Percentiles rank a stretch among this genome's conserved stretches.
These are phyloP conservation scores for Physcomitrellopsis africana DNA, from an alignment of 225 moss, liverwort and hornwort species.

Conservation along the genomic window DNA sequence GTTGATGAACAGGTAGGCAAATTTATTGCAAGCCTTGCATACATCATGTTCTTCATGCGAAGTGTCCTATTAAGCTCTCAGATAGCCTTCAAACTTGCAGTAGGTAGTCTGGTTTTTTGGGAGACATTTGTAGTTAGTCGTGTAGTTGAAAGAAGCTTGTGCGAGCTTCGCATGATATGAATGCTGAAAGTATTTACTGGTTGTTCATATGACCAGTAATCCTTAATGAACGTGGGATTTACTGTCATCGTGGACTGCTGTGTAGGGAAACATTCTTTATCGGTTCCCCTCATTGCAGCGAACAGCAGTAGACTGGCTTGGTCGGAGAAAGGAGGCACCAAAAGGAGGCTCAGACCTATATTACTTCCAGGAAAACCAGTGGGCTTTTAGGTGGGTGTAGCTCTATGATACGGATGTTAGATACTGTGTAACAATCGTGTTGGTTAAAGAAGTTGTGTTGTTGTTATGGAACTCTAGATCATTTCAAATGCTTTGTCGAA, in stretches of 20 bases:
- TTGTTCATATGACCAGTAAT: not conserved
- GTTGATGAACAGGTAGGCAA: slow-evolving; percentile 63
- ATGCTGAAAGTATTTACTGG: not conserved
- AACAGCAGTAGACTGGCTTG: slow-evolving; percentile 75
- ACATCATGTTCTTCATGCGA: slow-evolving; percentile 1
- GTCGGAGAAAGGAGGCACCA: slow-evolving; percentile 55
- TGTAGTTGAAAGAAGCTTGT: not conserved
- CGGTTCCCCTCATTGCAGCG: slow-evolving; percentile 84
- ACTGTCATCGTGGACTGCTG: not conserved
- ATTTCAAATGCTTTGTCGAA: slow-evolving; percentile 1
- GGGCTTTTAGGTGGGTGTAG: slow-evolving; percentile 71
- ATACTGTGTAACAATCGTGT: not conserved
- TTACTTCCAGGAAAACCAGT: slow-evolving; percentile 74
- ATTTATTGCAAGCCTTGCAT: not conserved
- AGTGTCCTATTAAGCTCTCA: slow-evolving; percentile 4
- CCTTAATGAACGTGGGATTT: slow-evolving; percentile 19
- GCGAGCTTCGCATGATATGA: not conserved
- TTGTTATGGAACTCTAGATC: not conserved
- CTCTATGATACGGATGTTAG: slow-evolving; percentile 1
- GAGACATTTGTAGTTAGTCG: not conserved
- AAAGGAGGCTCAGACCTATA: slow-evolving; percentile 41
- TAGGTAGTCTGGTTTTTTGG: not conserved
- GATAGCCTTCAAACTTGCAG: not conserved
- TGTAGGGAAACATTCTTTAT: slow-evolving; percentile 81
- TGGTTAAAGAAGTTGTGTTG: not conserved